Evolutionary conservation across 495 filamentous ascomycete species (phyloP).

Genomic region (Bathelium albidoporum): DNA sequence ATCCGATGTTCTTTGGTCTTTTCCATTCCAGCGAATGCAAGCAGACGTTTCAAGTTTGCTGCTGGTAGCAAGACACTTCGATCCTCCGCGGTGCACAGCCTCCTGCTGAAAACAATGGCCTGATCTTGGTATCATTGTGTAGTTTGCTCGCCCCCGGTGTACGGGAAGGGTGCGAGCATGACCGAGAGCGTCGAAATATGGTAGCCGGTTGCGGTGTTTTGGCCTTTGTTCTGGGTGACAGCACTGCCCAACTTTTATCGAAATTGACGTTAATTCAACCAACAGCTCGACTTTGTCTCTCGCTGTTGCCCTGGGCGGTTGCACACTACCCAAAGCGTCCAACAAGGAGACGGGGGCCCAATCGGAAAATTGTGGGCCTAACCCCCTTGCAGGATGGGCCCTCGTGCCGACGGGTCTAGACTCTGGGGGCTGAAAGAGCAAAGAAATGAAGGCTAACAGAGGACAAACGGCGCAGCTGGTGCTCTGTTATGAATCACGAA

Average conservation of each 20-base stretch:
- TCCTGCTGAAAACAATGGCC: neutral
- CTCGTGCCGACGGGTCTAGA: conserved; percentile 2
- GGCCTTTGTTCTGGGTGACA: neutral
- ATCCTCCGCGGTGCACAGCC: neutral
- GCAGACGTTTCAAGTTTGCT: neutral
- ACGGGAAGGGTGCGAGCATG: neutral
- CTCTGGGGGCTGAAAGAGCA: neutral
- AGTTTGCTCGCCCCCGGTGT: neutral
- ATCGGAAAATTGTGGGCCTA: conserved; percentile 2
- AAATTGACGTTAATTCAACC: neutral
- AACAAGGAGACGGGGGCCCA: neutral
- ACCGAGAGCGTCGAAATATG: conserved; percentile 3
- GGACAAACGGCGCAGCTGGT: neutral
- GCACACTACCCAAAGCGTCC: neutral
- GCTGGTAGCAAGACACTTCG: neutral
- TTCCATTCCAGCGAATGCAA: neutral
- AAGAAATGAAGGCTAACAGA: neutral
- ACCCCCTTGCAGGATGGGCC: neutral
- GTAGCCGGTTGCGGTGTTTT: neutral
- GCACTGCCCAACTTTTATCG: neutral
- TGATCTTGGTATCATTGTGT: neutral
- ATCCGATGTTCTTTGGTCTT: neutral
- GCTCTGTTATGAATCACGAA: neutral
- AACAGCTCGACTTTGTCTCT: conserved; percentile 2
- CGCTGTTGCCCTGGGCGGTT: neutral